Base-by-base conservation (phyloP, 352 stramenopile genomes). In the Hyphochytrium catenoides region DNA sequence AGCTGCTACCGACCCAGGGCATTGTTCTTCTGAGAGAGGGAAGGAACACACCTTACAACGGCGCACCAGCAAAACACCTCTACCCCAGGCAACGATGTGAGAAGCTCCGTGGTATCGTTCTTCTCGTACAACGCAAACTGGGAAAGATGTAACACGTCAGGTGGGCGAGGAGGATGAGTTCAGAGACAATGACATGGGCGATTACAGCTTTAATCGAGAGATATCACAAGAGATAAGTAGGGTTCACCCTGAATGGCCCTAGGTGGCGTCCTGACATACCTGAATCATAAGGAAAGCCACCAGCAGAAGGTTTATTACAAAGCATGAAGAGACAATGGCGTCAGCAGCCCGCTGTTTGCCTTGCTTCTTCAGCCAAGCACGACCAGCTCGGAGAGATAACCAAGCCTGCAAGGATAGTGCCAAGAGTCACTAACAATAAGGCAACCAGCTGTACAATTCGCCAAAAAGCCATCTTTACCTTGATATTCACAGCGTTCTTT, bases 401-500 rank as follows among this genome's bases (percentile, higher is more conserved):
- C 73, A 88, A 19, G 71, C 67, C n/a, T n/a, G n/a, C n/a, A n/a
- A n/a, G n/a, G n/a, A n/a, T n/a, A n/a, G n/a, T n/a, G n/a, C n/a
- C n/a, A n/a, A n/a, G n/a, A n/a, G n/a, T n/a, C n/a, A n/a, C n/a
- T n/a, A n/a, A n/a, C n/a, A n/a, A n/a, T n/a, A n/a, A n/a, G n/a
- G n/a, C n/a, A n/a, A n/a, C n/a, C n/a, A n/a, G n/a, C n/a, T n/a
- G n/a, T n/a, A n/a, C n/a, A n/a, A n/a, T n/a, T n/a, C n/a, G n/a
- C n/a, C n/a, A n/a, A n/a, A n/a, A n/a, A n/a, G n/a, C n/a, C n/a
- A n/a, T n/a, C n/a, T n/a, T n/a, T n/a, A n/a, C n/a, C 36, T 82
- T 79, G 47, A 88, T 88, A 44, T 83, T 88, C 18, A 79, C 59
- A 1, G 82, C 68, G 41, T 86, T 86, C 49, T 88, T 88, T 14